Percentiles rank a stretch among this genome's conserved stretches.
phyloP scores from a whole-genome alignment of 1,284 basidiomycete genomes.

The Phellopilus nigrolimitatus region DNA sequence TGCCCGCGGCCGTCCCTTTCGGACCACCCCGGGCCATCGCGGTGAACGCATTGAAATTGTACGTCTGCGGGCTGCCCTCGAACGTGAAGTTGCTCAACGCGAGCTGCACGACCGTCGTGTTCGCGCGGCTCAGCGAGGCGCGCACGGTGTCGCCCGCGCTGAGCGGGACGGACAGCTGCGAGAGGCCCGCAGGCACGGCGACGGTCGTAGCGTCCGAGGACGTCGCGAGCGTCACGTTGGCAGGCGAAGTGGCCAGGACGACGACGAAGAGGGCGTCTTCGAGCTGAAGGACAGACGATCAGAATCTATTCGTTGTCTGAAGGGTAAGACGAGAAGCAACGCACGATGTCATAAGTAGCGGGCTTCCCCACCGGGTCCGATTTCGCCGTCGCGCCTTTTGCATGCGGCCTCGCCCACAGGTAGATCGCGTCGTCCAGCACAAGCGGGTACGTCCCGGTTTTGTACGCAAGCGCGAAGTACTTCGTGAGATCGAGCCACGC shows the following conservation, averaged over 20 bases:
- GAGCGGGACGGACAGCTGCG: constrained; percentile 61
- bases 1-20: background rate
- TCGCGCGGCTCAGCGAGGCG: constrained; percentile 52
- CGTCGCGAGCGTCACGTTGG: constrained; percentile 47
- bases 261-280: constrained; percentile 40
- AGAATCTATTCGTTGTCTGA: constrained; percentile 3
- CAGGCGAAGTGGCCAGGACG: constrained; percentile 45
- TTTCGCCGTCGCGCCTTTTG: constrained; percentile 45
- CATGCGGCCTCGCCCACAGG: constrained; percentile 74
- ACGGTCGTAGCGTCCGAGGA: constrained; percentile 45
- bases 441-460: constrained; percentile 62
- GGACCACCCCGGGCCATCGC: constrained; percentile 32
- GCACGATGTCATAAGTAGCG: constrained; percentile 48
- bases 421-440: constrained; percentile 63
- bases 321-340: constrained; percentile 5
- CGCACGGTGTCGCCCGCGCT: constrained; percentile 54
- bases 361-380: constrained; percentile 53
- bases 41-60: constrained; percentile 66
- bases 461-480: constrained; percentile 74
- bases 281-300: constrained; percentile 29
- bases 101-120: constrained; percentile 47
- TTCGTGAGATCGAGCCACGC: constrained; percentile 62
- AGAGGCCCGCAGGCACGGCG: constrained; percentile 52
- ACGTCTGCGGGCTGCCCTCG: constrained; percentile 44
- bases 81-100: constrained; percentile 48